Conservation (phyloP, 2,329 filamentous ascomycete species). For the Aureobasidium namibiae region DNA sequence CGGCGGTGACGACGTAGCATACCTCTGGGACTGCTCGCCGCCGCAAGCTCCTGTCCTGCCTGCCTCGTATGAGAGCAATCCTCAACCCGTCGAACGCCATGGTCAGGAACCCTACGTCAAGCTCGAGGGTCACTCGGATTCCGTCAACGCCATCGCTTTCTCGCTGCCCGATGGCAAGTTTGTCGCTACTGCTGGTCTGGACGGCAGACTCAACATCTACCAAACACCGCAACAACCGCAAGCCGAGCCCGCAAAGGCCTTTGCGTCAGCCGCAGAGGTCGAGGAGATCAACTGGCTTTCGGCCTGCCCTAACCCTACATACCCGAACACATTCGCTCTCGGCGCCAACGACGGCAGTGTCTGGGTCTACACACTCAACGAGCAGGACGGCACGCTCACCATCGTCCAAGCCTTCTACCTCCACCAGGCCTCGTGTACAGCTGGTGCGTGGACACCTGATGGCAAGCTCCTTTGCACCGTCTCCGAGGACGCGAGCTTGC, state of each 20-base stretch:
- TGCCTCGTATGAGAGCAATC: constrained; percentile 62
- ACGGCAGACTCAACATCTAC: constrained; percentile 65
- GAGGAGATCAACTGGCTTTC: constrained; percentile 90
- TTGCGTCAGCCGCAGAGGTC: constrained; percentile 78
- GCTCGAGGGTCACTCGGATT: constrained; percentile 86
- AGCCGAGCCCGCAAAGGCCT: constrained; percentile 38
- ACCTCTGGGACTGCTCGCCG: constrained; percentile 71
- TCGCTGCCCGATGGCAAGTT: constrained; percentile 77
- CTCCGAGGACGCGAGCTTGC: constrained; percentile 77
- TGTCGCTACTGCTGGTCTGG: constrained; percentile 77
- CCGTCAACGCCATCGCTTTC: constrained; percentile 78
- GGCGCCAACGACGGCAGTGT: constrained; percentile 87
- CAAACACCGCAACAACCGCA: constrained; percentile 20
- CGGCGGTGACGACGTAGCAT: constrained; percentile 77
- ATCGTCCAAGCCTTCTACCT: constrained; percentile 90
- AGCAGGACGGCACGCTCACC: constrained; percentile 57
- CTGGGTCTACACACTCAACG: constrained; percentile 88
- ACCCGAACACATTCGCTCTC: constrained; percentile 76
- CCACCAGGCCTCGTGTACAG: constrained; percentile 78
- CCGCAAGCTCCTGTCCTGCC: constrained; percentile 59
- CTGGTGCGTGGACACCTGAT: constrained; percentile 83
- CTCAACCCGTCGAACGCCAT: constrained; percentile 47
- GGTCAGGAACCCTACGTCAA: constrained; percentile 59
- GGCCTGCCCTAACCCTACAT: constrained; percentile 61
- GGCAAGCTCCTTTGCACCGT: constrained; percentile 82